These are phyloP conservation scores for Carex parvula DNA, from an alignment of 176 grass and related monocot species.

Conservation along the genomic window DNA sequence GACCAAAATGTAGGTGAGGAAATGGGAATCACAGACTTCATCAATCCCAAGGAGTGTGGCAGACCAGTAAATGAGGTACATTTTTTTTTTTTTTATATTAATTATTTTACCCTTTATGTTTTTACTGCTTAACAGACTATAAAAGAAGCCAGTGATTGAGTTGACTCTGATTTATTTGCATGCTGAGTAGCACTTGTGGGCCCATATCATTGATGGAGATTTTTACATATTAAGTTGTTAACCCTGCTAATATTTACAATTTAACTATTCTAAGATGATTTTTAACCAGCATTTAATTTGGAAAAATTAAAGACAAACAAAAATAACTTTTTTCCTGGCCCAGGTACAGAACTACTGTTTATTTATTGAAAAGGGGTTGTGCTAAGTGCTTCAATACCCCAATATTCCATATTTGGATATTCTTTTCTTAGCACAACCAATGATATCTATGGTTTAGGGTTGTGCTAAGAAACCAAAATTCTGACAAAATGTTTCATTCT, in stretches of 20 bases:
- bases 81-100: neutral
- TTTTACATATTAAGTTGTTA: neutral
- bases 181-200: neutral
- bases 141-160: neutral
- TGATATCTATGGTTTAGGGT: no score
- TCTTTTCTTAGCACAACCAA: neutral
- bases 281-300: neutral
- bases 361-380: neutral
- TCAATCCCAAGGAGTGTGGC: slow-evolving; percentile 41
- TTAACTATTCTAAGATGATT: neutral
- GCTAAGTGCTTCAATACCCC: neutral
- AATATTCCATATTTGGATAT: neutral
- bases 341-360: no score
- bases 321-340: neutral
- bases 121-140: neutral
- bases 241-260: neutral
- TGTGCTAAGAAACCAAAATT: neutral
- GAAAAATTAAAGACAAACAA: neutral
- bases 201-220: neutral
- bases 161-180: neutral
- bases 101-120: neutral
- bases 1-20: slow-evolving; percentile 41
- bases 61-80: slow-evolving; percentile 63
- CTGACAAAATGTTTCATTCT: neutral
- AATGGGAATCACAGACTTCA: slow-evolving; percentile 79